Evolutionary conservation across 2,329 filamentous ascomycete genomes (phyloP).

Genomic region (Microsporum ferrugineum): DNA sequence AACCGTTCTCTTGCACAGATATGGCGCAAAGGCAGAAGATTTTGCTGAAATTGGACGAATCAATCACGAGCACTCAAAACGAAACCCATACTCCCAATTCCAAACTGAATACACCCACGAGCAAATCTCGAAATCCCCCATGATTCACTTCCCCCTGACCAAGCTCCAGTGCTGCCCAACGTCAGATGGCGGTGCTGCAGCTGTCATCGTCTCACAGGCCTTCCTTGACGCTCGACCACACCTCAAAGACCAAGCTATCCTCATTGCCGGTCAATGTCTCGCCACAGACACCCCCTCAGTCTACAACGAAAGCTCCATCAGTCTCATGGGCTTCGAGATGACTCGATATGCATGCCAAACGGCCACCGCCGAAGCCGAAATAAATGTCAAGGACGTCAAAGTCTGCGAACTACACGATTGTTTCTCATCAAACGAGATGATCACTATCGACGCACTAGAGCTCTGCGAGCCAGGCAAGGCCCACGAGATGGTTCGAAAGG

Average conservation of each 20-base stretch:
- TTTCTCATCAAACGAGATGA: slow-evolving; percentile 91
- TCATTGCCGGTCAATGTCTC: slow-evolving; percentile 77
- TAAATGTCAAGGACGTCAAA: slow-evolving; percentile 55
- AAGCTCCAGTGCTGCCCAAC: slow-evolving; percentile 99
- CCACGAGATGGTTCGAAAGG: slow-evolving; percentile 75
- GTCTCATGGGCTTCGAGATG: slow-evolving; percentile 86
- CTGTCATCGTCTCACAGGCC: slow-evolving; percentile 73
- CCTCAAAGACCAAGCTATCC: slow-evolving; percentile 68
- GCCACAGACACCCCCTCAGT: slow-evolving; percentile 72
- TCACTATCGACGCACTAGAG: slow-evolving; percentile 75
- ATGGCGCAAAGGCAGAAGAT: slow-evolving; percentile 70
- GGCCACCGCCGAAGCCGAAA: slow-evolving; percentile 60
- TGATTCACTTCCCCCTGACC: slow-evolving; percentile 77
- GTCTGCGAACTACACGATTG: slow-evolving; percentile 94
- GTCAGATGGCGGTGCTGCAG: slow-evolving; percentile 81
- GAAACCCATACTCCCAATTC: slow-evolving; percentile 98
- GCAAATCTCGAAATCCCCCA: slow-evolving; percentile 62
- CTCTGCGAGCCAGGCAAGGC: slow-evolving; percentile 70
- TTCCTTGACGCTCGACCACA: slow-evolving; percentile 81
- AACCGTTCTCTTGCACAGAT: slow-evolving; percentile 39
- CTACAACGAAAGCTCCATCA: slow-evolving; percentile 71
- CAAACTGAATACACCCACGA: slow-evolving; percentile 80
- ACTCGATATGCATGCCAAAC: slow-evolving; percentile 54
- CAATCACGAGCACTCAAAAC: slow-evolving; percentile 82
- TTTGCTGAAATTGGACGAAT: slow-evolving; percentile 90